These are phyloP conservation scores for Collybiopsis luxurians DNA, from an alignment of 768 basidiomycete genomes.

Conservation along the genomic window DNA sequence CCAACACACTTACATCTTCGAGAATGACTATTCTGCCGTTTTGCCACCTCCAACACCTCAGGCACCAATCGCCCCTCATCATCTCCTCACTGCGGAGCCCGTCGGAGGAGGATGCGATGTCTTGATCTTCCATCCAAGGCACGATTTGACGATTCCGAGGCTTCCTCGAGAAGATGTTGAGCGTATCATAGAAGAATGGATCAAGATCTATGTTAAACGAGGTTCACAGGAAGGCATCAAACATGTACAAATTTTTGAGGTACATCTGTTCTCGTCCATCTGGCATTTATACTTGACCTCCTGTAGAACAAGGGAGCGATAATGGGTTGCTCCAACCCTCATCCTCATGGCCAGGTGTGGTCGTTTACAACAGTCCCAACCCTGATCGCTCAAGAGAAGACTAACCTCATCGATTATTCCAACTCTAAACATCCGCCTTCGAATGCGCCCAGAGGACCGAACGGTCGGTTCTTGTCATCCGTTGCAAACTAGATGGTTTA, in stretches of 20 bases:
- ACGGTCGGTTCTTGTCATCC: conserved; percentile 25
- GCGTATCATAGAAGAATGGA: conserved; percentile 73
- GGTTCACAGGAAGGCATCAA: conserved; percentile 64
- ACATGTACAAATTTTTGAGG: conserved; percentile 92
- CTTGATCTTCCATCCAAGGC: conserved; percentile 80
- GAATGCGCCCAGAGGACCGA: conserved; percentile 53
- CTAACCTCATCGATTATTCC: conserved; percentile 51
- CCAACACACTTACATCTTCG: conserved; percentile 64
- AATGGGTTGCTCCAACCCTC: conserved; percentile 95
- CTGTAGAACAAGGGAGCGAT: conserved; percentile 86
- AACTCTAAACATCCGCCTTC: conserved; percentile 29
- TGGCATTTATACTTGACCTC: too few relatives aligned
- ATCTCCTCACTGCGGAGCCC: conserved; percentile 61
- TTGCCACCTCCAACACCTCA: conserved; percentile 59
- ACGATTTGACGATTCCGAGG: conserved; percentile 80
- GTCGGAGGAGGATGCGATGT: conserved; percentile 87
- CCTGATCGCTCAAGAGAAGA: conserved; percentile 65
- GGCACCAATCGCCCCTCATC: conserved; percentile 51
- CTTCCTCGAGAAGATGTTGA: conserved; percentile 57
- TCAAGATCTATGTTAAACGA: conserved; percentile 54
- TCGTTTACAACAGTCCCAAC: conserved; percentile 72
- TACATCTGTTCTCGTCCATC: too few relatives aligned
- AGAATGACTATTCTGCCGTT: conserved; percentile 83
- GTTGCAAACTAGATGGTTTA: not conserved
- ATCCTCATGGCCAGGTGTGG: conserved; percentile 93